Evolutionary conservation across 441 rosid genomes (phyloP), one percentile per base, ranked within the genome.

Genomic region (Eruca vesicaria): DNA sequence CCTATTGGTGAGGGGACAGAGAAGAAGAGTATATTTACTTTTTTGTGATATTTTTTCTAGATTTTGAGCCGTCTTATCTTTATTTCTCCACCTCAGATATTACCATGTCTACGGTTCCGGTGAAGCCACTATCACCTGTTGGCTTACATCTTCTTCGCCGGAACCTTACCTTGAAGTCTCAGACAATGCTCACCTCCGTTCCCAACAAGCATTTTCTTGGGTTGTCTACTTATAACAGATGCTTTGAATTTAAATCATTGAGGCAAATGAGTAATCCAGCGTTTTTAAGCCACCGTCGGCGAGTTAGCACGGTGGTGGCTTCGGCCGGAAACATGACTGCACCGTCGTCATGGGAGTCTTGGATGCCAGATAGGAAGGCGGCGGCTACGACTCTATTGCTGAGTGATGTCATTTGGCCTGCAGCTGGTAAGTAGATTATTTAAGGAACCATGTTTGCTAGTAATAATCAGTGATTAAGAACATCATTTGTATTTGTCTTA

Each of bases 321-420:
- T 84, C 90, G 33, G 68, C 77, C 9, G 81, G 82, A 68, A 84
- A 85, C 73, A 80, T 72, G 68, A 77, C 83, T 16, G 68, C 83
- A 0, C 84, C 88, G 5, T 52, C 89, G 2, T 45, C 77, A 11
- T 88, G 96, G 94, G 97, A 87, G 2, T 75, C 89, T 7, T 90
- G 92, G 98, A 89, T 80, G 60, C 98, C 98, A 10, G 84, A 83
- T 35, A 81, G 79, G 76, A 56, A 74, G 69, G 69, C 73, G 75
- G 81, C 64, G 15, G 81, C 87, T 58, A 59, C 91, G 52, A 48
- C 82, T 59, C 80, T 86, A 41, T 77, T 86, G 18, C 70, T 91
- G 66, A 93, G 97, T 71, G 98, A 93, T 68, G 69, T 93, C 80
- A 69, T 91, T 68, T 93, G 97, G 98, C 98, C 97, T n/a, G 86